Base-by-base conservation (phyloP, 1,284 basidiomycete species). In the Boletus sp. region DNA sequence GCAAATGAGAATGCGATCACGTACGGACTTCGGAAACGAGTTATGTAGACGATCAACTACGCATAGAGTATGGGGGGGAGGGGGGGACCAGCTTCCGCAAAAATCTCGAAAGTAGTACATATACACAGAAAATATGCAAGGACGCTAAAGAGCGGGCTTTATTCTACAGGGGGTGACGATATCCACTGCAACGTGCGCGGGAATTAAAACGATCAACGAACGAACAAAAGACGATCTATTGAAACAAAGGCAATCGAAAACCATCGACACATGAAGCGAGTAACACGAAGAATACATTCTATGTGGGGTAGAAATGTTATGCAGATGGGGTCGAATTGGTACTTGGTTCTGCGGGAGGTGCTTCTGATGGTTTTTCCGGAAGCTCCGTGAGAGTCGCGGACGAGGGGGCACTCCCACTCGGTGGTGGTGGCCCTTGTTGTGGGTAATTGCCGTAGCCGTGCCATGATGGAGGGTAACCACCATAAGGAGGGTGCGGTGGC, bases 91-190 rank as follows among this genome's bases (percentile, higher is more conserved):
- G 44, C 56, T 43, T 49, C 22, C 42, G 47, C 45, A 24, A 51
- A 41, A 45, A n/a, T n/a, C 53, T 46, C 50, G 44, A 63, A 51
- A 11, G 46, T 57, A 47, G 69, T 73, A 69, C 67, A 69, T 69
- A 50, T 69, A 69, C 69, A 73, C 67, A 58, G 60, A n/a, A 66
- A 65, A 66, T 66, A 69, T 57, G 67, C 65, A 50, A 41, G 55
- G 42, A 31, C 35, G 52, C 49, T 44, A n/a, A 62, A 55, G 37
- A 58, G 59, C 55, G 45, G 53, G 44, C 43, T 53, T 47, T 67
- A 69, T 66, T 67, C 62, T 72, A 72, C 68, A 68, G 27, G 39
- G 3, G 39, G 9, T n/a, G 44, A 57, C 56, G 49, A 52, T 46
- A 58, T 58, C 58, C 70, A 59, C 61, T 41, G 51, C 52, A 50